Evolutionary conservation across 2,329 filamentous ascomycete species (phyloP).

Genomic region (Zymoseptoria brevis): DNA sequence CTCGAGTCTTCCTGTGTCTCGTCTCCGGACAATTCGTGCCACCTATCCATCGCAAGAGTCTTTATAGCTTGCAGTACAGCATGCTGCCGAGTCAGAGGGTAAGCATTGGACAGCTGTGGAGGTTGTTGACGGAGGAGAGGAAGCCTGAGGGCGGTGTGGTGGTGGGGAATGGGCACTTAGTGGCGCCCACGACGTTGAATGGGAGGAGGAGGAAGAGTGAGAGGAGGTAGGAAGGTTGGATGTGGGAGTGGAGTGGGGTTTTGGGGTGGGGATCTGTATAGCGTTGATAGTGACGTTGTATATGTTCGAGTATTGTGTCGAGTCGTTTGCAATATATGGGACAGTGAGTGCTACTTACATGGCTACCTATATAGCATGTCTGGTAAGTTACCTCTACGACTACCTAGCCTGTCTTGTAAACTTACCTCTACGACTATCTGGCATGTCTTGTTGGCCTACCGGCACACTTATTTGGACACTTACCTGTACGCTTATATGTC

Average conservation of each 20-base stretch:
- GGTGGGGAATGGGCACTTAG: conserved; percentile 3
- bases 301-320: background rate
- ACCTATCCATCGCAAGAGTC: conserved; percentile 84
- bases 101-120: conserved; percentile 79
- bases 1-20: conserved; percentile 77
- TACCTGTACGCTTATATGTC: too few species aligned
- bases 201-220: conserved; percentile 4
- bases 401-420: too few species aligned
- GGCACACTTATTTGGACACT: too few species aligned
- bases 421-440: too few species aligned
- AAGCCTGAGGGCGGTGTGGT: conserved; percentile 3
- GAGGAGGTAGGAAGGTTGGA: background rate
- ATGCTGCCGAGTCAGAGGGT: conserved; percentile 83
- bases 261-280: background rate
- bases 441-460: too few species aligned
- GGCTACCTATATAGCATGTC: too few species aligned
- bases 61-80: conserved; percentile 95
- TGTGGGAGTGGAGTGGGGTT: too few species aligned
- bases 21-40: conserved; percentile 78
- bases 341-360: too few species aligned
- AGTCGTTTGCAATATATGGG: too few species aligned
- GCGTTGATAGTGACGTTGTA: background rate
- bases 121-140: conserved; percentile 20
- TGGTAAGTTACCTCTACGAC: too few species aligned
- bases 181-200: conserved; percentile 6